Evolutionary conservation across 441 rosid genomes (phyloP).

Genomic region (Bocquillonia castaneifolia): DNA sequence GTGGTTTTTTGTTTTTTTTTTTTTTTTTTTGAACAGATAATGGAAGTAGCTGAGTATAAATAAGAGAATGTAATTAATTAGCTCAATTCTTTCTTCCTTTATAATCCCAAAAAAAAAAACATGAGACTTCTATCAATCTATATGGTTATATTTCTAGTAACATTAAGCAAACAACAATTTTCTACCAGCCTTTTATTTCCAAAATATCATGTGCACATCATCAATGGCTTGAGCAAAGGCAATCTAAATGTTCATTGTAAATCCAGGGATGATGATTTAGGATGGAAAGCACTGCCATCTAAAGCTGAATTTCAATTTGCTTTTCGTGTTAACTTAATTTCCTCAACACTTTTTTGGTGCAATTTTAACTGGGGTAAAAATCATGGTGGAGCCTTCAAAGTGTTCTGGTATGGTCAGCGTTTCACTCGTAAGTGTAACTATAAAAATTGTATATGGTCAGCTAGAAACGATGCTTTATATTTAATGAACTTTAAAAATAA

Average conservation of each 20-base stretch:
- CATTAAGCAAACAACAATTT: too few relatives aligned
- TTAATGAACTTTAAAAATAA: too few relatives aligned
- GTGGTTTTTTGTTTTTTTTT: too few relatives aligned
- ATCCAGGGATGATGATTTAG: constrained; percentile 13
- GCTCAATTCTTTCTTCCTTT: too few relatives aligned
- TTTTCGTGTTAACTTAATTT: constrained; percentile 6
- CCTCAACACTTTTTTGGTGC: constrained; percentile 17
- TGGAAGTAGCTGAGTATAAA: too few relatives aligned
- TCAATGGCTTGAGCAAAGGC: neutral
- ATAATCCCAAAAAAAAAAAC: too few relatives aligned
- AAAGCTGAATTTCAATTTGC: neutral
- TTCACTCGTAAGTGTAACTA: neutral
- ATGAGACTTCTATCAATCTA: too few relatives aligned
- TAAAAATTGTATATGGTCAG: neutral
- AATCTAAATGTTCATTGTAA: neutral
- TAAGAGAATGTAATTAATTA: too few relatives aligned
- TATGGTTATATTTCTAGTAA: too few relatives aligned
- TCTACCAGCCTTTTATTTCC: too few relatives aligned
- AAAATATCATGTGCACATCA: neutral
- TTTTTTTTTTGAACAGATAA: too few relatives aligned
- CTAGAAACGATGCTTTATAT: constrained; percentile 6
- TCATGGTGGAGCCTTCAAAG: neutral
- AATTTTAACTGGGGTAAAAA: constrained; percentile 6
- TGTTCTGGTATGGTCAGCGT: neutral
- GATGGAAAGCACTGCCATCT: neutral